A percentile compares a stretch with the other conserved stretches of the same genome.
Conservation (phyloP, 352 stramenopile species). For the Phytophthora kernoviae region DNA sequence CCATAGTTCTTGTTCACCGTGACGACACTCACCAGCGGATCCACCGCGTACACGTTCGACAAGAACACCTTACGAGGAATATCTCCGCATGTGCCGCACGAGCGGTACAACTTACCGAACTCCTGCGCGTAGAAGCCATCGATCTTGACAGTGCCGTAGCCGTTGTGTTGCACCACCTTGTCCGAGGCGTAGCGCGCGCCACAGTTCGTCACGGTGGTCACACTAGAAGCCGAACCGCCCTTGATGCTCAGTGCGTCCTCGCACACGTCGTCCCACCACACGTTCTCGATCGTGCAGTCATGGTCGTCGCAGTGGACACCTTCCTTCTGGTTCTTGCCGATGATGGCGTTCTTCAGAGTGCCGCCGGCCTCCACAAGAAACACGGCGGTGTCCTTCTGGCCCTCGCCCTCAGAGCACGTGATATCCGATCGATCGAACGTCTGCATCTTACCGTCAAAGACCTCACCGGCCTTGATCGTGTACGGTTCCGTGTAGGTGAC, state of each 20-base stretch:
- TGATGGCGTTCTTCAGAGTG: slow-evolving; percentile 53
- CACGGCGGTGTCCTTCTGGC: slow-evolving; percentile 29
- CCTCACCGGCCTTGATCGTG: slow-evolving; percentile 33
- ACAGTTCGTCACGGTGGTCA: slow-evolving; percentile 31
- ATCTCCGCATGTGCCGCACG: slow-evolving; percentile 36
- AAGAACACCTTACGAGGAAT: slow-evolving; percentile 32
- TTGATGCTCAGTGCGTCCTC: slow-evolving; percentile 40
- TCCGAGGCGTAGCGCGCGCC: slow-evolving; percentile 43
- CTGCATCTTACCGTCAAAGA: slow-evolving; percentile 27
- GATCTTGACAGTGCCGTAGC: slow-evolving; percentile 7
- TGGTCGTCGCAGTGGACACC: slow-evolving; percentile 29
- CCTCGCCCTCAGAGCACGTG: slow-evolving; percentile 21
- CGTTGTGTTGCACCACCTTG: slow-evolving; percentile 29
- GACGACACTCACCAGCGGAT: slow-evolving; percentile 23
- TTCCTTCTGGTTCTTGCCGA: slow-evolving; percentile 27
- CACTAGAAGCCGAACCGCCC: slow-evolving; percentile 28
- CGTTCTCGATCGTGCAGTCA: slow-evolving; percentile 33
- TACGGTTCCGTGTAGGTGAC: slow-evolving; percentile 21
- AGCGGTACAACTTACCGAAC: slow-evolving; percentile 19
- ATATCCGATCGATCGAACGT: slow-evolving; percentile 54
- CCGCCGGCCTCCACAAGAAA: slow-evolving; percentile 25
- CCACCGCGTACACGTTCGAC: slow-evolving; percentile 39
- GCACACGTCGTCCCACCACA: slow-evolving; percentile 12
- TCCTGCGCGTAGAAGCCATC: slow-evolving; percentile 11
- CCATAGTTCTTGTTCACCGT: slow-evolving; percentile 46